Evolutionary conservation across 2,329 filamentous ascomycete genomes (phyloP).

Genomic region (Venturia pyrina): DNA sequence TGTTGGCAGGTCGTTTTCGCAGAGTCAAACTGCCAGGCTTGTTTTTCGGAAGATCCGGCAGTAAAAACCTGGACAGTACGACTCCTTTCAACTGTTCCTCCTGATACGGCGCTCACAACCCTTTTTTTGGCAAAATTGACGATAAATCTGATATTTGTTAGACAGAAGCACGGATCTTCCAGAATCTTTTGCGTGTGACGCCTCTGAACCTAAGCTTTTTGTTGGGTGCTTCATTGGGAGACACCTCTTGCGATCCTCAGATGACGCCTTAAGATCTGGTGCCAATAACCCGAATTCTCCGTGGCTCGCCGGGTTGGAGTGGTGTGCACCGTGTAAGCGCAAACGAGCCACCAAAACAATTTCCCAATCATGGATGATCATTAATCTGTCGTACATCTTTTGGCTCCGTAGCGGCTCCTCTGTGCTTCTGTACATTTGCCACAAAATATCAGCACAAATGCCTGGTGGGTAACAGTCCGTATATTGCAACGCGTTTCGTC

Average conservation of each 20-base stretch:
- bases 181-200: neutral
- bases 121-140: neutral
- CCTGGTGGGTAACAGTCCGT: neutral
- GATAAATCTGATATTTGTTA: neutral
- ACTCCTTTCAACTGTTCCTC: no score
- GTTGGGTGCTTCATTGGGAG: neutral
- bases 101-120: neutral
- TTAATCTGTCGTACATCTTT: neutral
- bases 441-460: neutral
- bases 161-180: neutral
- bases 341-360: neutral
- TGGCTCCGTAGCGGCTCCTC: neutral
- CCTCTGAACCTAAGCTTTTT: neutral
- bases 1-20: neutral
- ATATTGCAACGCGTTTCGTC: slow-evolving; percentile 8
- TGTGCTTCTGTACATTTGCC: neutral
- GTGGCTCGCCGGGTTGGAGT: neutral
- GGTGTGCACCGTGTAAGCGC: neutral
- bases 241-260: neutral
- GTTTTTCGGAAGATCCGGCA: neutral
- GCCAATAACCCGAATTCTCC: neutral
- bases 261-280: neutral
- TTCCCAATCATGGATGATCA: neutral
- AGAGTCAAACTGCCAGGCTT: neutral
- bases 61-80: neutral